Percentiles rank a stretch among this genome's conserved stretches.
These are phyloP conservation scores for Cordyceps farinosa DNA, from an alignment of 2,329 filamentous ascomycete species.

Conservation along the genomic window DNA sequence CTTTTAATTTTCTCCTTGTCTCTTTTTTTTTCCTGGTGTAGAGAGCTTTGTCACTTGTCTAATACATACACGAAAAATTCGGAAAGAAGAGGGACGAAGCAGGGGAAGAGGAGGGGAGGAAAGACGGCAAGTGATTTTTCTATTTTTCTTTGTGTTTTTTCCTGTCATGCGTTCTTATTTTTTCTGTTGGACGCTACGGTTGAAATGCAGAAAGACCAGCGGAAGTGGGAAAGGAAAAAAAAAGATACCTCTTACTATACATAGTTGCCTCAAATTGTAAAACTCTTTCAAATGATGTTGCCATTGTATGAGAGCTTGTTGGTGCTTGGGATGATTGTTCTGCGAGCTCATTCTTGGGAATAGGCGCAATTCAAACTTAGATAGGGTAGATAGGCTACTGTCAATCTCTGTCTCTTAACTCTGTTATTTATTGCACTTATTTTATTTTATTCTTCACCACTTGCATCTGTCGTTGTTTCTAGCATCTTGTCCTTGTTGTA, in stretches of 20 bases:
- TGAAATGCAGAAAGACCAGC: slow-evolving; percentile 28
- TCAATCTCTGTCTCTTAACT: no score
- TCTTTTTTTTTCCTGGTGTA: slow-evolving; percentile 20
- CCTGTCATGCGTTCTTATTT: background rate
- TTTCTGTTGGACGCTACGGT: slow-evolving; percentile 16
- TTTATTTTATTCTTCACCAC: no score
- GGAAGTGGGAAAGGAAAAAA: slow-evolving; percentile 21
- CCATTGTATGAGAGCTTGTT: background rate
- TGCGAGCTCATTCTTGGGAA: background rate
- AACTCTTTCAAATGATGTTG: slow-evolving; percentile 21
- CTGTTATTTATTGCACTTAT: no score
- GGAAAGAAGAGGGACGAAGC: background rate
- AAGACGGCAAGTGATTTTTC: slow-evolving; percentile 15
- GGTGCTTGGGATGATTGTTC: background rate
- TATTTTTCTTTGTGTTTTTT: slow-evolving; percentile 11
- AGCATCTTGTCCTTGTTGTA: background rate
- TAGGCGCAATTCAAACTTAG: no score
- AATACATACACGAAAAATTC: slow-evolving; percentile 29
- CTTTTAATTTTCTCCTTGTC: slow-evolving; percentile 31
- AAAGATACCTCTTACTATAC: slow-evolving; percentile 26
- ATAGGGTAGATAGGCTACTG: no score
- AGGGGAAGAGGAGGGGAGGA: slow-evolving; percentile 21
- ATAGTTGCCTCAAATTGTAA: slow-evolving; percentile 35
- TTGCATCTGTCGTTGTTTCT: no score
- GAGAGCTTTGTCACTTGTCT: slow-evolving; percentile 25